These are phyloP conservation scores for Juncus inflexus DNA, from an alignment of 176 grass and related monocot species.

Conservation along the genomic window DNA sequence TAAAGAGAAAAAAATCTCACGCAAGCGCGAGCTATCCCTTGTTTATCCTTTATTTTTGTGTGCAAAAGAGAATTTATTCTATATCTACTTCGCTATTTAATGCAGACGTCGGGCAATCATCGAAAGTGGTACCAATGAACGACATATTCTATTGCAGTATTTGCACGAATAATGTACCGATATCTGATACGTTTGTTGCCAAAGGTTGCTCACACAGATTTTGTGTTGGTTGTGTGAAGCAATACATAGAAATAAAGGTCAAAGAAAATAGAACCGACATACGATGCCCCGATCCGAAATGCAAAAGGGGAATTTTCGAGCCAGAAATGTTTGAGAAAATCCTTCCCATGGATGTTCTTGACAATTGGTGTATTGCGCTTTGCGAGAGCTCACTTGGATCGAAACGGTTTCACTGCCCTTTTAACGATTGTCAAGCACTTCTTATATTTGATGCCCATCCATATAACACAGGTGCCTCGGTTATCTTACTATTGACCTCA, in stretches of 20 bases:
- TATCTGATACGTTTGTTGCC: not conserved
- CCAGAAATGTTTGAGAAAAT: not conserved
- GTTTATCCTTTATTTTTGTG: too few relatives aligned
- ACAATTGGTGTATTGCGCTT: not conserved
- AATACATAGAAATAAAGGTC: not conserved
- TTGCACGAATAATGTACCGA: constrained; percentile 3
- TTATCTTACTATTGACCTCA: too few relatives aligned
- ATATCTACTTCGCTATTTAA: not conserved
- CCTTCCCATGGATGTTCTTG: not conserved
- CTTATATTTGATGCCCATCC: not conserved
- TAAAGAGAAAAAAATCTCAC: too few relatives aligned
- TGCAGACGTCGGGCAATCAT: not conserved
- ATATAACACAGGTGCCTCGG: not conserved
- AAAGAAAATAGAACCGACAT: not conserved
- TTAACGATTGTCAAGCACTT: not conserved
- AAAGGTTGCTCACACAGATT: constrained; percentile 5
- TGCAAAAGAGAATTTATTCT: too few relatives aligned
- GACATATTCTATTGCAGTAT: constrained; percentile 9
- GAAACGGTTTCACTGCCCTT: not conserved
- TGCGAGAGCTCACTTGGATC: not conserved
- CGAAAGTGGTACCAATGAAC: not conserved
- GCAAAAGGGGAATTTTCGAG: constrained; percentile 1
- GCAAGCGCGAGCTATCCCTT: too few relatives aligned
- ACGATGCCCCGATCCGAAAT: not conserved
- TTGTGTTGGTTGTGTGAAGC: not conserved